Evolutionary conservation across 1,284 basidiomycete species (phyloP).

Genomic region (Ceratobasidium sp.): DNA sequence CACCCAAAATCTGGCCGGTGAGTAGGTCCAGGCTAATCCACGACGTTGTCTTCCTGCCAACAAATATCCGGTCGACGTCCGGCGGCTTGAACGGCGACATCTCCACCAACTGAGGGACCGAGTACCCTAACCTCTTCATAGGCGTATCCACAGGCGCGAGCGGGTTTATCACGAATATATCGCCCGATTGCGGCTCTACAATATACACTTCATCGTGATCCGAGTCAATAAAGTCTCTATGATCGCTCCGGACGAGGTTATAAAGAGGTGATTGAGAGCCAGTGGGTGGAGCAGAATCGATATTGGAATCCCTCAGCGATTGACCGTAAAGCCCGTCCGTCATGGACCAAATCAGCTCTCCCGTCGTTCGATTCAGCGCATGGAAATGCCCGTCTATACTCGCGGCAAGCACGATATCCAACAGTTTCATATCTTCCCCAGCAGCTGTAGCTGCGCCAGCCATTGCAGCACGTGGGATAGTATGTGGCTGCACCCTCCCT

Average conservation of each 20-base stretch:
- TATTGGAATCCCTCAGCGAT: conserved; percentile 52
- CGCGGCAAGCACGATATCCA: conserved; percentile 85
- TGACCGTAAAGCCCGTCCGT: conserved; percentile 62
- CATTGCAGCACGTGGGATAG: too few species aligned
- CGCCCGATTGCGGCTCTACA: conserved; percentile 90
- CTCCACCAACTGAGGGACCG: conserved; percentile 88
- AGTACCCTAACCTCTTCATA: conserved; percentile 84
- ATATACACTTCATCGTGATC: conserved; percentile 84
- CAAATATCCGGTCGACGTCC: conserved; percentile 78
- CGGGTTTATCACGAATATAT: conserved; percentile 86
- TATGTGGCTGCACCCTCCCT: not conserved
- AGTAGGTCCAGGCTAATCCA: conserved; percentile 84
- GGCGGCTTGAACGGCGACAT: conserved; percentile 86
- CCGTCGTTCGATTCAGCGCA: conserved; percentile 85
- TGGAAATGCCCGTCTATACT: conserved; percentile 91
- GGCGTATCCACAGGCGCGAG: conserved; percentile 64
- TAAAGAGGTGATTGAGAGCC: conserved; percentile 59
- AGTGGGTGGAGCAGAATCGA: conserved; percentile 65
- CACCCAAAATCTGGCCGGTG: conserved; percentile 84
- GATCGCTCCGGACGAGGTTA: conserved; percentile 74
- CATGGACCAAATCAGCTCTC: conserved; percentile 85
- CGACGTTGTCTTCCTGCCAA: conserved; percentile 87
- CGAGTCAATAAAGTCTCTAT: conserved; percentile 65
- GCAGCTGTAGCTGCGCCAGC: too few species aligned
- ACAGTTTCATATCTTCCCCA: conserved; percentile 67